Percentiles rank a stretch among this genome's conserved stretches.
These are phyloP conservation scores for Trapa bicornis DNA, from an alignment of 345 rosid genomes.

Conservation along the genomic window DNA sequence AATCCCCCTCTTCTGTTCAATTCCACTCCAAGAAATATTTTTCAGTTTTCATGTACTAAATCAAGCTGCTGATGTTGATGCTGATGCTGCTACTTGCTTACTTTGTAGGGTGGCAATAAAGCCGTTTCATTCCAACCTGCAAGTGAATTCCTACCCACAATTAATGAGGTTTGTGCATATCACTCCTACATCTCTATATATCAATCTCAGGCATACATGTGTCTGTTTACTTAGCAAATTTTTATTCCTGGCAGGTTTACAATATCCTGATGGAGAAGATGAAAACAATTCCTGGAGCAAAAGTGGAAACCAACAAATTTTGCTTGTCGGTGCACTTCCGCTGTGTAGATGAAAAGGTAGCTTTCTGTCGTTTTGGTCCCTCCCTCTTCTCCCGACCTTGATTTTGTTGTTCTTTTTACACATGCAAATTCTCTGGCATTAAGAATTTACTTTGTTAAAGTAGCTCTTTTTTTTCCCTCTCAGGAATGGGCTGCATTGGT, in stretches of 20 bases:
- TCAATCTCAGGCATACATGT: not conserved
- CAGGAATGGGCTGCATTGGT: conserved; percentile 70
- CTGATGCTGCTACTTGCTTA: not conserved
- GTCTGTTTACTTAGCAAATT: not conserved
- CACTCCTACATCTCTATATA: not conserved
- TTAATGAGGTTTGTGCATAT: conserved; percentile 41
- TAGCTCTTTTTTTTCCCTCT: not conserved
- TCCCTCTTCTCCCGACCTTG: too few relatives aligned
- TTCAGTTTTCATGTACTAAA: not conserved
- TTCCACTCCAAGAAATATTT: not conserved
- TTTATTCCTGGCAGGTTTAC: conserved; percentile 29
- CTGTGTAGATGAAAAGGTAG: conserved; percentile 80
- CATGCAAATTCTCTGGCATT: too few relatives aligned
- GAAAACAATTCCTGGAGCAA: conserved; percentile 58
- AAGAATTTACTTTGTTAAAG: not conserved
- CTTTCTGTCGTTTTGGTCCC: too few relatives aligned
- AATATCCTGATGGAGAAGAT: conserved; percentile 45
- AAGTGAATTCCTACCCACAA: conserved; percentile 73
- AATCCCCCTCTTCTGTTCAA: too few relatives aligned
- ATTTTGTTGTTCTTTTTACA: too few relatives aligned
- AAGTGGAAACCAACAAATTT: conserved; percentile 88
- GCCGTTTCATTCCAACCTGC: conserved; percentile 69
- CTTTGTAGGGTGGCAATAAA: conserved; percentile 26
- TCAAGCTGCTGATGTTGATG: not conserved
- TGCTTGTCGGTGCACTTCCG: conserved; percentile 90